Evolutionary conservation across 495 filamentous ascomycete genomes (phyloP), one percentile per base, ranked within the genome.

Genomic region (Saxophila tyrrhenica): DNA sequence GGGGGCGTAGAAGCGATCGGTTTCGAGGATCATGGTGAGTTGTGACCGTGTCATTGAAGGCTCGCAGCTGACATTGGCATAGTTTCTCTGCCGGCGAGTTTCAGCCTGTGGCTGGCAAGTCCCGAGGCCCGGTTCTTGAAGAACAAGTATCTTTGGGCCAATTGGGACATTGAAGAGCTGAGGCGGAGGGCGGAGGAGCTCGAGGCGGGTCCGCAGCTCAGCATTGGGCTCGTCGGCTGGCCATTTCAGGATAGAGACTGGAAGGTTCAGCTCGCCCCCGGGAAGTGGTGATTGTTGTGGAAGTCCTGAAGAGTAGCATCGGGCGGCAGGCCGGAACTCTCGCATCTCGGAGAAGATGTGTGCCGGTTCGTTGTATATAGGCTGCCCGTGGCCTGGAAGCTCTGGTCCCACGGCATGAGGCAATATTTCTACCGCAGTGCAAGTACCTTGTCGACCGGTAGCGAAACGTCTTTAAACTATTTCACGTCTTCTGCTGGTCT

Each of bases 121-220:
- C 61, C 67, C 2, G 75, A 78, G 54, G 76, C 74, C 0, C 17
- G 51, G 1, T 78, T 79, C 58, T 60, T 78, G 48, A 72, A 70
- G 41, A 70, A 69, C 16, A 70, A 68, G 47, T 70, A 66, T 47
- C 59, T 74, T 16, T 76, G 72, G 71, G 64, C 67, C 13, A 75
- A 76, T 56, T 78, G 75, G 75, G 75, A 79, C 64, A 73, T 76
- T 11, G 67, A 77, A 17, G 75, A 79, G 64, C 63, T 79, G 25
- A 72, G 72, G 57, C 59, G 59, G 1, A 57, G 57, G 50, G 63
- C 59, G 25, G 62, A 70, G 15, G 65, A 74, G 61, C 71, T 78
- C 56, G 61, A 65, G 46, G 56, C 9, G 13, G 29, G 29, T 13
- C 29, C 5, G 13, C 5, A 13, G 29, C 13, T 35, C 13, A 7